Percentiles rank a stretch among this genome's conserved stretches.
Evolutionary conservation across 768 basidiomycete species (phyloP).

Genomic region (Cystobasidium tubakii): DNA sequence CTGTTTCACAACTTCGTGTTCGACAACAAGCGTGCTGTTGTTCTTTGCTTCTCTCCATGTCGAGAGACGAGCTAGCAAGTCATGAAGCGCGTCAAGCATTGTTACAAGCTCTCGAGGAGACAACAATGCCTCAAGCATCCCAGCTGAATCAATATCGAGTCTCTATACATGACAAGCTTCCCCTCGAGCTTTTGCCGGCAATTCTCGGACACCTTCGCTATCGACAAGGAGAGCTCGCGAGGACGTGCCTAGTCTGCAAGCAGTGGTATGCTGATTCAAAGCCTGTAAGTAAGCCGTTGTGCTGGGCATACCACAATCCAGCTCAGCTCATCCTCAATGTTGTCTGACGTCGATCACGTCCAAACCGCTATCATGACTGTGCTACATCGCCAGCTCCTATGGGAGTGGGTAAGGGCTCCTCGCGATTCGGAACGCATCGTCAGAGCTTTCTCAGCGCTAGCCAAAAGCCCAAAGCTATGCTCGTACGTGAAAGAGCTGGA

Average conservation of each 20-base stretch:
- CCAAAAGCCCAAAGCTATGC: constrained; percentile 8
- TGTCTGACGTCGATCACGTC: too few relatives aligned
- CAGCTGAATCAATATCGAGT: too few relatives aligned
- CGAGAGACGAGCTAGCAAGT: too few relatives aligned
- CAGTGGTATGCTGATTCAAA: neutral
- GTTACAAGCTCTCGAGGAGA: too few relatives aligned
- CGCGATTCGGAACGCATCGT: constrained; percentile 10
- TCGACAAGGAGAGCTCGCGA: constrained; percentile 14
- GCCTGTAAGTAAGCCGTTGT: constrained; percentile 14
- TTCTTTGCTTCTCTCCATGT: too few relatives aligned
- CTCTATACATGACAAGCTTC: constrained; percentile 5
- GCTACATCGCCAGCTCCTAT: too few relatives aligned
- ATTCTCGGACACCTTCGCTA: constrained; percentile 23
- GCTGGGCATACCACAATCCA: too few relatives aligned
- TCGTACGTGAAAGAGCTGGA: constrained; percentile 19
- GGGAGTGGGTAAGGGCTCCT: constrained; percentile 28
- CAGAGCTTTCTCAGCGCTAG: constrained; percentile 22
- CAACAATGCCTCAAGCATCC: too few relatives aligned
- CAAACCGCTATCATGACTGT: neutral
- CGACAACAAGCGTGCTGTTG: too few relatives aligned
- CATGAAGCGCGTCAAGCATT: too few relatives aligned
- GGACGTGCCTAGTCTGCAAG: constrained; percentile 9
- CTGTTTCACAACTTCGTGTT: too few relatives aligned
- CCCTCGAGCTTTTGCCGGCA: constrained; percentile 1
- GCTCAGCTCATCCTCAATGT: too few relatives aligned